These are phyloP conservation scores for Coemansia sp. DNA, from an alignment of 192 early-diverging fungal species.

Conservation along the genomic window DNA sequence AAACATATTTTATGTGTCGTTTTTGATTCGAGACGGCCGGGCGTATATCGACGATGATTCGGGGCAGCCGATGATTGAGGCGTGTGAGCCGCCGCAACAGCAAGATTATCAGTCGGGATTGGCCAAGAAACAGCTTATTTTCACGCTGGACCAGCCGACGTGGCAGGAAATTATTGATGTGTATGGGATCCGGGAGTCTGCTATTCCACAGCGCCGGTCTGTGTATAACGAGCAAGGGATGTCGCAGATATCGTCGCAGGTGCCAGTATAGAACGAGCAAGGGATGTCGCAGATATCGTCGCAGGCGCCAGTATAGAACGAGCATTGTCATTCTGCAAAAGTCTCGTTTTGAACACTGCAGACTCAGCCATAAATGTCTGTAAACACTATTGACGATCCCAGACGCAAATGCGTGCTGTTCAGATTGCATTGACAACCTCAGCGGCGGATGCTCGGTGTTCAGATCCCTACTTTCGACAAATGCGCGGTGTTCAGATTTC, in stretches of 20 bases:
- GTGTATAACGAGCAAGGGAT: conserved; percentile 16
- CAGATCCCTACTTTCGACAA: too few species aligned
- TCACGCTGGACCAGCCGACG: conserved; percentile 64
- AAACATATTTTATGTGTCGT: conserved; percentile 97
- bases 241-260: conserved; percentile 39
- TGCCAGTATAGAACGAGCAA: conserved; percentile 8
- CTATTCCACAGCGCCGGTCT: conserved; percentile 57
- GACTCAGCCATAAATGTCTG: neutral
- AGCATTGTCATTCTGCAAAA: neutral
- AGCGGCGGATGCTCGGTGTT: too few species aligned
- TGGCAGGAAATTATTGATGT: conserved; percentile 72
- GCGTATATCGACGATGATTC: conserved; percentile 71
- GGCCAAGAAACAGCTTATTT: conserved; percentile 75
- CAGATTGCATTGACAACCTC: too few species aligned
- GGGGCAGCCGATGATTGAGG: conserved; percentile 66
- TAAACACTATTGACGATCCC: neutral
- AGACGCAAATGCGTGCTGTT: too few species aligned
- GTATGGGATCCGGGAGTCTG: conserved; percentile 59
- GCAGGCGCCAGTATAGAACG: conserved; percentile 12
- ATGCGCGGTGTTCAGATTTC: too few species aligned
- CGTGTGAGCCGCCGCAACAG: conserved; percentile 65
- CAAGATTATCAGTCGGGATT: conserved; percentile 67
- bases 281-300: conserved; percentile 41
- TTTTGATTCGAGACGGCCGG: conserved; percentile 83
- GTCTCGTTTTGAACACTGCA: neutral